A percentile compares a stretch with the other conserved stretches of the same genome.
phyloP scores from a whole-genome alignment of 2,329 filamentous ascomycete genomes.

The Diaporthe vexans region DNA sequence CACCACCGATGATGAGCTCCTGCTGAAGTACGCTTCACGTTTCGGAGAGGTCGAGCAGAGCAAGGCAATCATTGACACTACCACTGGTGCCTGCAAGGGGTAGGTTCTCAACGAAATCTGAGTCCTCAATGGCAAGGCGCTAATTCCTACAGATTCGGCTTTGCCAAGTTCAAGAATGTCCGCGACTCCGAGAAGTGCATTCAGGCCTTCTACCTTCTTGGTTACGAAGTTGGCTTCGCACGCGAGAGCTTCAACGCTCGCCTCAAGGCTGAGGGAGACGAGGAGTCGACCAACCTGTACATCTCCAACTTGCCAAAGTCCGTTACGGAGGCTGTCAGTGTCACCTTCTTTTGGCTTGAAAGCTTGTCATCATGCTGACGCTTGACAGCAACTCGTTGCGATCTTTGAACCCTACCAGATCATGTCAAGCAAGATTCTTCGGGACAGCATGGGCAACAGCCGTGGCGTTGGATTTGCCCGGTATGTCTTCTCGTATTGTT shows the following conservation, averaged over 20 bases:
- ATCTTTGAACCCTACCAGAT: constrained; percentile 87
- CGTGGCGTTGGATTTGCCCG: constrained; percentile 98
- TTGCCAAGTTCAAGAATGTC: constrained; percentile 93
- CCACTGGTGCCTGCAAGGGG: constrained; percentile 97
- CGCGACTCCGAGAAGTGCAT: constrained; percentile 96
- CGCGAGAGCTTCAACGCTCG: constrained; percentile 99
- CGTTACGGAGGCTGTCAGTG: constrained; percentile 87
- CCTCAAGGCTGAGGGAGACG: constrained; percentile 95
- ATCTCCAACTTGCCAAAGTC: constrained; percentile 96
- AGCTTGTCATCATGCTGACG: constrained; percentile 43
- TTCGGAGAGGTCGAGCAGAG: constrained; percentile 97
- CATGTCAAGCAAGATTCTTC: constrained; percentile 94
- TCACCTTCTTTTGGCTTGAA: constrained; percentile 18
- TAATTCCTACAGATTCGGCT: constrained; percentile 81
- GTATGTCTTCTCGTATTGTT: constrained; percentile 64
- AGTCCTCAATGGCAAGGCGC: constrained; percentile 39
- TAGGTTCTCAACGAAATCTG: constrained; percentile 57
- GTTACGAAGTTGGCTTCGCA: constrained; percentile 98
- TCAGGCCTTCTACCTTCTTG: constrained; percentile 91
- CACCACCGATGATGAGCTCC: constrained; percentile 92
- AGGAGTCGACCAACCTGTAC: constrained; percentile 92
- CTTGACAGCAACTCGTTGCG: constrained; percentile 75
- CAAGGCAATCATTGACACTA: constrained; percentile 97
- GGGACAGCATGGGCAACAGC: constrained; percentile 91
- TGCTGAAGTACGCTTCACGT: constrained; percentile 84